Evolutionary conservation across 2,329 filamentous ascomycete genomes (phyloP), one percentile per base, ranked within the genome.

Genomic region (Claviceps digitariae): DNA sequence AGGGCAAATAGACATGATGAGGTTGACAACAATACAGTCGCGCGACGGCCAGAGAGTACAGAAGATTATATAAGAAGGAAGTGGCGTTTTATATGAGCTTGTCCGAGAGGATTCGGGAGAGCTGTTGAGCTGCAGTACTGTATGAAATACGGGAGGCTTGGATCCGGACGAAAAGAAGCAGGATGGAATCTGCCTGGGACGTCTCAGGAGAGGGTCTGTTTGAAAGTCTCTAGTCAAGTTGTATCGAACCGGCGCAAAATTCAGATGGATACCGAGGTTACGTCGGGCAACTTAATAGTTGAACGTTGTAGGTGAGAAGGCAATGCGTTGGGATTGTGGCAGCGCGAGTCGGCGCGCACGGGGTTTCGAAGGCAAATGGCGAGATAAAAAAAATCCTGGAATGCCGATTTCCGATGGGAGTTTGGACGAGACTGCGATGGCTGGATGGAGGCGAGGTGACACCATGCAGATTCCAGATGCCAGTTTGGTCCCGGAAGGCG

Each of bases 1-100:
- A 20, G 52, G 50, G 51, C 53, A 52, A 57, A 57, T 45, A 53
- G 52, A 55, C 61, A 62, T 63, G 55, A 40, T 62, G 59, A 52
- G 27, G 13, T 9, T 21, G 31, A 40, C 38, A n/a, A 23, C 6
- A 25, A 25, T 17, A 27, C 40, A 40, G 48, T 31, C n/a, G 36
- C 27, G 31, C 12, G 31, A 10, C 31, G 36, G 9, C 6, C n/a
- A 25, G 3, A 34, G 21, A 29, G n/a, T 31, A 34, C 13, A 47
- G 8, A 40, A 17, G 27, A 21, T 1, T n/a, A 41, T 17, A 43
- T 27, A 31, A 20, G 13, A 5, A 1, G 41, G 6, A 17, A 36
- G 25, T n/a, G 36, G n/a, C 34, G 36, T 21, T 9, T 40, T 38
- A 6, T n/a, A 13, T 7, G 20, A 25, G 41, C 8, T 23, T 45